Evolutionary conservation across 768 basidiomycete genomes (phyloP), one percentile per base, ranked within the genome.

Genomic region (Xerocomellus intermedius): DNA sequence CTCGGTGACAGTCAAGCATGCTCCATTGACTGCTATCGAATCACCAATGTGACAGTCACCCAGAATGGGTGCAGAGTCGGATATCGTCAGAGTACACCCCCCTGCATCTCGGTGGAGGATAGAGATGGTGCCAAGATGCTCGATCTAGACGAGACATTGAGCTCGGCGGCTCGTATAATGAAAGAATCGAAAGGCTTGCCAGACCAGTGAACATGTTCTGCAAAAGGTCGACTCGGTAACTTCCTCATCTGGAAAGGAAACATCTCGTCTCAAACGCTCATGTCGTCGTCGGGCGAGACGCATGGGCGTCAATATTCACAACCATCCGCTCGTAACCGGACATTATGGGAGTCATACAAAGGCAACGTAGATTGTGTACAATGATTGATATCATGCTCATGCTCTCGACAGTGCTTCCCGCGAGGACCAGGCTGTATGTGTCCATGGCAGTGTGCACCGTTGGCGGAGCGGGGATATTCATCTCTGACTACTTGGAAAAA

Each of bases 21-120:
- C 81, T 17, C 92, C 90, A 57, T 91, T 89, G 59, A 94, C 87
- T 39, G 90, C 89, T 51, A 96, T 98, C 24, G 93, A 95, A 76
- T 98, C 97, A 3, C 97, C 97, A 49, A 94, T 78, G 59, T 87
- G 83, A 74, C 94, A 98, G 69, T 99, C 97, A 5, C 68, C 83
- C 3, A 99, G 78, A 64, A 99, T 87, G 5, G 82, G 76, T 0
- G 77, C 82, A 4, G 88, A 79, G 56, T 91, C 73, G 17, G 80
- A 74, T 69, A 99, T 86, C 10, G 83, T 87, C 45, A 98, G 77
- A 3, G 87, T 87, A 73, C 92, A 97, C 8, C 96, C 94, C 14
- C 84, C 84, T 16, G 71, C 72, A 63, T 93, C 88, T 35, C 77
- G 77, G 22, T 75, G 73, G 61, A 94, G 83, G 55, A 77, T 74